Conservation (phyloP, 78 protist species). For the Dictyostelium discoideum region DNA sequence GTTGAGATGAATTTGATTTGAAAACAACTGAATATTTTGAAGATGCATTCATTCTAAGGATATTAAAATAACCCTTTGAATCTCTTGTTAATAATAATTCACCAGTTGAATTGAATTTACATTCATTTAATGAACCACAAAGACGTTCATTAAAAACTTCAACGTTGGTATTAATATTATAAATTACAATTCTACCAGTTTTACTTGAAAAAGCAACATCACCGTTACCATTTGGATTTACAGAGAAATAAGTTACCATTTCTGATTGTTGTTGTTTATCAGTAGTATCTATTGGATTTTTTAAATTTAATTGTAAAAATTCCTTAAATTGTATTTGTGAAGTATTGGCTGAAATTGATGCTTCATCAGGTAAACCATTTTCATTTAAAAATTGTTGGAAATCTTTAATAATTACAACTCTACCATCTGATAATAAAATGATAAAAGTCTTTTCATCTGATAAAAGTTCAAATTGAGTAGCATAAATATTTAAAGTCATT, state of each 20-base stretch:
- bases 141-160: slow-evolving; percentile 11
- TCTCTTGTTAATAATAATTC: not conserved
- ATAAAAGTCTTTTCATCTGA: not conserved
- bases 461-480: not conserved
- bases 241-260: not conserved
- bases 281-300: not conserved
- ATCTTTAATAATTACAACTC: not conserved
- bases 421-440: not conserved
- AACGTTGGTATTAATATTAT: not conserved
- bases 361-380: not conserved
- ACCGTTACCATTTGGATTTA: slow-evolving; percentile 1
- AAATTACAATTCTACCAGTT: not conserved
- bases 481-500: not conserved
- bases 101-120: not conserved
- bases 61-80: not conserved
- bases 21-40: not conserved
- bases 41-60: not conserved
- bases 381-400: not conserved
- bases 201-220: not conserved
- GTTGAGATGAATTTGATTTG: not conserved
- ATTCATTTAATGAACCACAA: slow-evolving; percentile 17
- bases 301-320: not conserved
- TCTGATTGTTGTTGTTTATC: not conserved
- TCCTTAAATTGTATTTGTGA: not conserved
- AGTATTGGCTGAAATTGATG: not conserved